Conservation (phyloP, 2,329 filamentous ascomycete species). For the Botrytis cinerea region DNA sequence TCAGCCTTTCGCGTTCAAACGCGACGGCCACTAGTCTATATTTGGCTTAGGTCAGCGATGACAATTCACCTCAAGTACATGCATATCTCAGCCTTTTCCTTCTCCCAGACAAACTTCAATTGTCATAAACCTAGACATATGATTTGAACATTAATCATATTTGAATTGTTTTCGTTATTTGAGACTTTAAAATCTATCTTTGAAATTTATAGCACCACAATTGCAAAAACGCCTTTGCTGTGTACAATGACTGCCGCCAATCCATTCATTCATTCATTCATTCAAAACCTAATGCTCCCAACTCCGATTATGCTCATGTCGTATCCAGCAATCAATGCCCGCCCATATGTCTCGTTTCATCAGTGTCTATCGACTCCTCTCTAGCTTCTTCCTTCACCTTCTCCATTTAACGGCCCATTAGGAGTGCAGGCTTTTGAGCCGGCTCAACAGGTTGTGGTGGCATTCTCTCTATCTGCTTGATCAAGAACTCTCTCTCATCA, state of each 20-base stretch:
- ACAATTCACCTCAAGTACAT: neutral
- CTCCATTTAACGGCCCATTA: conserved; percentile 36
- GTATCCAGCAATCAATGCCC: conserved; percentile 23
- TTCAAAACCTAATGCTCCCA: conserved; percentile 24
- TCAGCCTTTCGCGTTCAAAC: conserved; percentile 1
- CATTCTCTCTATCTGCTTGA: conserved; percentile 85
- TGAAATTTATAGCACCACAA: neutral
- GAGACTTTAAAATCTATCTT: conserved; percentile 10
- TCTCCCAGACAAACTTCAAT: neutral
- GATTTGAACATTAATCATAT: neutral
- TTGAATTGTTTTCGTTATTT: neutral
- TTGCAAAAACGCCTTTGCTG: conserved; percentile 20
- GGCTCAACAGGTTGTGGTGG: conserved; percentile 55
- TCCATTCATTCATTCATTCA: conserved; percentile 11
- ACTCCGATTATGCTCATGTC: conserved; percentile 25
- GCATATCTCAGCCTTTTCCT: neutral
- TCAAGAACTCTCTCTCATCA: conserved; percentile 94
- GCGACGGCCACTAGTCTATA: conserved; percentile 7
- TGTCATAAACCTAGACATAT: neutral
- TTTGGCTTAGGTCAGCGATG: conserved; percentile 10
- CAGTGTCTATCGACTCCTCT: conserved; percentile 25
- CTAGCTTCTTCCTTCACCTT: neutral
- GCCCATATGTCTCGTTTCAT: conserved; percentile 20
- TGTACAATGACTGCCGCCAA: conserved; percentile 20
- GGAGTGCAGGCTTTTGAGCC: conserved; percentile 42